These are phyloP conservation scores for Citrus medica DNA, from an alignment of 345 rosid species.

Conservation along the genomic window DNA sequence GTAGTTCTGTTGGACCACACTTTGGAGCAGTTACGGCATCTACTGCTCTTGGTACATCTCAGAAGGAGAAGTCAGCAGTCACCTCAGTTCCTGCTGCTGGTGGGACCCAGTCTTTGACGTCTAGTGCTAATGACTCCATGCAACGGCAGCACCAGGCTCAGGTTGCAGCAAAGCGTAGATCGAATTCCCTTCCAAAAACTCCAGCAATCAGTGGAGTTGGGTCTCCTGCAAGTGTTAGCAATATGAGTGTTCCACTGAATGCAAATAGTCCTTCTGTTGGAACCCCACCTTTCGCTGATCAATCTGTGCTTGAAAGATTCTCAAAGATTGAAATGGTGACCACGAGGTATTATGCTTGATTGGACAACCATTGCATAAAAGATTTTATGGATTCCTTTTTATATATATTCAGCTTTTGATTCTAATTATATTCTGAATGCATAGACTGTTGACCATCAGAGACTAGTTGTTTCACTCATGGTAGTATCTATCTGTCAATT, in stretches of 20 bases:
- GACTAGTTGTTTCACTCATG: not conserved
- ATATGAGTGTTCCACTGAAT: conserved; percentile 53
- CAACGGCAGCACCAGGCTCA: conserved; percentile 74
- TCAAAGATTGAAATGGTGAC: conserved; percentile 73
- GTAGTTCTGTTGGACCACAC: conserved; percentile 78
- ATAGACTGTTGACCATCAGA: not conserved
- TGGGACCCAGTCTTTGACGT: conserved; percentile 63
- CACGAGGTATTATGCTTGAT: conserved; percentile 46
- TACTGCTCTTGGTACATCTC: conserved; percentile 50
- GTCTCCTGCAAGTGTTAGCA: conserved; percentile 93
- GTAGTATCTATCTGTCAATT: not conserved
- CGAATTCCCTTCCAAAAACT: conserved; percentile 73
- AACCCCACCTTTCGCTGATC: conserved; percentile 66
- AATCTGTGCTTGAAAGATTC: conserved; percentile 67
- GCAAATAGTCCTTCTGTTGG: conserved; percentile 84
- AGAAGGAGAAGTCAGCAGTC: conserved; percentile 69
- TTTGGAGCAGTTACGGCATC: conserved; percentile 60
- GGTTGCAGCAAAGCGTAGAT: conserved; percentile 57
- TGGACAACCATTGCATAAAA: not conserved
- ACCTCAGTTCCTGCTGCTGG: conserved; percentile 64
- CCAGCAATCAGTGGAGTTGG: conserved; percentile 78
- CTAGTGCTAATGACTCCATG: conserved; percentile 77
- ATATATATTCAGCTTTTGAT: not conserved
- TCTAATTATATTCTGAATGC: not conserved
- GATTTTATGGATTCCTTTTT: not conserved